Percentiles rank a stretch among this genome's conserved stretches.
These are phyloP conservation scores for Solanum aculeatissimum DNA, from an alignment of 305 asterid genomes.

Conservation along the genomic window DNA sequence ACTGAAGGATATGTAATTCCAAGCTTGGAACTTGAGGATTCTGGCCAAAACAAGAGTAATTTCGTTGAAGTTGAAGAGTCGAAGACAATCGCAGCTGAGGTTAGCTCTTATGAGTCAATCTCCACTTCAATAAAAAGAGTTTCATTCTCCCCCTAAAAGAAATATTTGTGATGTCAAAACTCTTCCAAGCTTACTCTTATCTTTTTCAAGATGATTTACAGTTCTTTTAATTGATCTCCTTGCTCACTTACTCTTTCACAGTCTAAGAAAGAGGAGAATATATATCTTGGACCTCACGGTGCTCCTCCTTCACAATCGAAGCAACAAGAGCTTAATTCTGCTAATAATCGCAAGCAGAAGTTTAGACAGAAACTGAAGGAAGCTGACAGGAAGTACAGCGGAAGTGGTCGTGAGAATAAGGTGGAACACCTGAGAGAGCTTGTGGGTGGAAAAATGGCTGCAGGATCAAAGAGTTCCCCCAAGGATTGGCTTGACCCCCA, in stretches of 20 bases:
- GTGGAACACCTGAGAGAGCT: constrained; percentile 72
- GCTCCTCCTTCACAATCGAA: constrained; percentile 80
- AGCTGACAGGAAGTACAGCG: constrained; percentile 51
- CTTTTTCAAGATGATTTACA: neutral
- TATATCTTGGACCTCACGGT: constrained; percentile 94
- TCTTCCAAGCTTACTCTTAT: neutral
- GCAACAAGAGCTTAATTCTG: constrained; percentile 46
- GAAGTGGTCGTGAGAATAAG: constrained; percentile 69
- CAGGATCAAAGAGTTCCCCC: constrained; percentile 36
- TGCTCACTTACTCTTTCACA: constrained; percentile 8
- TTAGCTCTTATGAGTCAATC: constrained; percentile 1
- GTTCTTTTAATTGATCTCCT: neutral
- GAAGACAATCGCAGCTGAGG: constrained; percentile 33
- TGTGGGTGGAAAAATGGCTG: constrained; percentile 43
- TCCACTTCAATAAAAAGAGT: neutral
- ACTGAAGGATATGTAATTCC: constrained; percentile 91
- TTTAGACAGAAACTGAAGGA: constrained; percentile 74
- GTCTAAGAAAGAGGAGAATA: constrained; percentile 52
- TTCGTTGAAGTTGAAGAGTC: constrained; percentile 36
- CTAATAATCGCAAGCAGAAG: constrained; percentile 52
- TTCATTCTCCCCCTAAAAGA: neutral
- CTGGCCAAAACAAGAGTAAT: constrained; percentile 15
- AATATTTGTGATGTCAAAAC: neutral
- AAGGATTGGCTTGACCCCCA: constrained; percentile 94
- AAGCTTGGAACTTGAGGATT: constrained; percentile 64